Evolutionary conservation across 139 green algal genomes (phyloP), one percentile per base, ranked within the genome.

Genomic region (Auxenochlorella pyrenoidosa): DNA sequence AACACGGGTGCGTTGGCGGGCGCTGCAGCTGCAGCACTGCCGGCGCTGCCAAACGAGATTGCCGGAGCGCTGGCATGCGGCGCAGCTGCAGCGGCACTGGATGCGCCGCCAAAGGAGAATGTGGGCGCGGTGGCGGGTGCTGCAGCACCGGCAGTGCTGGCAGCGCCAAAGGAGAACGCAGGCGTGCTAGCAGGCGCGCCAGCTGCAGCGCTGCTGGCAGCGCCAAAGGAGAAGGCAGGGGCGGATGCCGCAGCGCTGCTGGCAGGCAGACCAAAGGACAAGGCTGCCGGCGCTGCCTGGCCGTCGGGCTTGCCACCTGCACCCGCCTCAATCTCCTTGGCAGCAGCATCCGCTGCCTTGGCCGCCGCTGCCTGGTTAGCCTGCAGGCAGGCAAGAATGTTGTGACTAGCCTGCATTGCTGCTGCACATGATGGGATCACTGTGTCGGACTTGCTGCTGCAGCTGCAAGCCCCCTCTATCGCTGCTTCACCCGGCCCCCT

Each of bases 221-320:
- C 80, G 4, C 80, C 80, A 43, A 85, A 85, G 2, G 80, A 36
- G 40, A 85, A 63, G 38, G 75, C 30, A 30, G 75, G 75, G 3
- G 30, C 75, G 21, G 43, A 66, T 21, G 44, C 78, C 18, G 78
- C 78, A 2, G 78, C 36, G 21, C 40, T 41, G 80, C 80, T 86
- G 63, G 80, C 40, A 0, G 82, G 82, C 32, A 80, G 68, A 30
- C 84, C 84, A 68, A 88, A 88, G 41, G 72, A 51, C 16, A 84
- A 84, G 30, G 38, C 32, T 40, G 66, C 66, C 28, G 32, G 32
- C 32, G 63, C n/a, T 0, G 66, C 24, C 21, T 60, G 40, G 30
- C 19, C 34, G 40, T 19, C 63, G 63, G 40, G 21, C 16, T 32
- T 32, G 66, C 81, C 65, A 5, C 34, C n/a, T 38, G 81, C 81